Base-by-base conservation (phyloP, 495 filamentous ascomycete species). In the Penicillium herquei region DNA sequence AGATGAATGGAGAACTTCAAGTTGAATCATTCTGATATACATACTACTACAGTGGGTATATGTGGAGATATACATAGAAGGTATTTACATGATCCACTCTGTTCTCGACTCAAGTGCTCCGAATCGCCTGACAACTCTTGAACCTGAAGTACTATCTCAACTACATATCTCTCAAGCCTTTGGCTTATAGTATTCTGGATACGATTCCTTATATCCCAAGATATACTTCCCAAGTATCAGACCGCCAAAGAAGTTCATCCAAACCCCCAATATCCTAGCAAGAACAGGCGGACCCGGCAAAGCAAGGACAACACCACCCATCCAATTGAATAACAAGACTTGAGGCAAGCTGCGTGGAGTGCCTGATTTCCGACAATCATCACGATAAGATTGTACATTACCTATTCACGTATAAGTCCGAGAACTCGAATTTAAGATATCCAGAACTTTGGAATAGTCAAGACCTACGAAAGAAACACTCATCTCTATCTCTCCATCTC, bases 321-420 rank as follows among this genome's bases (percentile, higher is more conserved):
- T 40, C 39, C 47, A 59, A 13, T 59, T 59, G n/a, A 59, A 59
- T 0, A 59, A 39, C 13, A 59, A 33, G 10, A 59, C 41, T 14
- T 59, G 57, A 1, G 57, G 57, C 7, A 59, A 11, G 40, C 57
- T 59, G 10, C 57, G 47, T n/a, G 33, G 7, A 5, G 45, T 9
- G 10, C 57, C 57, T 11, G 57, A 51, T 34, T 51, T 51, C 11
- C 57, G 51, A 37, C 57, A 59, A 14, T 59, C 57, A 51, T 59
- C 57, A 13, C 57, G 57, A 35, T 59, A 59, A 14, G 57, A 59
- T 50, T 59, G 57, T 3, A 59, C 57, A 35, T 59, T 59, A 33
- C 57, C 57, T 59, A 34, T 26, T 26, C 21, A 26, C 4, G 21
- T 4, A 18, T 30, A 21, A 49, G 34, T 18, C 8, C 2, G 4